Conservation (phyloP, 129 eudicot species). For the Artemisia annua region DNA sequence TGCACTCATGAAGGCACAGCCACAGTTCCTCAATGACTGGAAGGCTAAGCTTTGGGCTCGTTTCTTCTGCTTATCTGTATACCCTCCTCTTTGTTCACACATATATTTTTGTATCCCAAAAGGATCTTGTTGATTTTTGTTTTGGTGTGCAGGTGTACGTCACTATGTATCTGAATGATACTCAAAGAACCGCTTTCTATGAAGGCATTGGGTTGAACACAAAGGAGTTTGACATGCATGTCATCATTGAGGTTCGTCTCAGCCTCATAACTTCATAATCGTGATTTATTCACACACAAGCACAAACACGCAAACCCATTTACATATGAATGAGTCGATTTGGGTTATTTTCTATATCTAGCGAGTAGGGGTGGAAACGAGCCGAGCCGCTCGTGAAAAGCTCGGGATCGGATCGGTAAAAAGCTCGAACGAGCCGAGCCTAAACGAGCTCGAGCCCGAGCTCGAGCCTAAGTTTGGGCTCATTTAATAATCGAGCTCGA, state of each 20-base stretch:
- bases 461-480: too few relatives aligned
- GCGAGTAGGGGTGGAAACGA: too few relatives aligned
- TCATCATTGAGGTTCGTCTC: slow-evolving; percentile 82
- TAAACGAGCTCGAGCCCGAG: too few relatives aligned
- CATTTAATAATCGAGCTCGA: too few relatives aligned
- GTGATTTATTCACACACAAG: too few relatives aligned
- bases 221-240: slow-evolving; percentile 97
- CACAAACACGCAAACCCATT: background rate
- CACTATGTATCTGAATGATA: slow-evolving; percentile 95
- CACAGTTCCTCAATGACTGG: slow-evolving; percentile 97
- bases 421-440: too few relatives aligned
- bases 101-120: background rate
- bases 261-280: background rate
- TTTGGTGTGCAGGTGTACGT: slow-evolving; percentile 75
- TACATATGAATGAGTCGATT: background rate
- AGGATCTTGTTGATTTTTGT: background rate
- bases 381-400: too few relatives aligned
- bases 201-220: slow-evolving; percentile 97
- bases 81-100: background rate
- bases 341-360: background rate
- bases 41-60: slow-evolving; percentile 97
- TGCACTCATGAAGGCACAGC: slow-evolving; percentile 97
- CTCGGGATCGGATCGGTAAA: too few relatives aligned
- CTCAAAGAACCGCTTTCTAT: slow-evolving; percentile 92
- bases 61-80: slow-evolving; percentile 96